phyloP scores from a whole-genome alignment of 164 flowering plant genomes.

The Cinnamomum micranthum region DNA sequence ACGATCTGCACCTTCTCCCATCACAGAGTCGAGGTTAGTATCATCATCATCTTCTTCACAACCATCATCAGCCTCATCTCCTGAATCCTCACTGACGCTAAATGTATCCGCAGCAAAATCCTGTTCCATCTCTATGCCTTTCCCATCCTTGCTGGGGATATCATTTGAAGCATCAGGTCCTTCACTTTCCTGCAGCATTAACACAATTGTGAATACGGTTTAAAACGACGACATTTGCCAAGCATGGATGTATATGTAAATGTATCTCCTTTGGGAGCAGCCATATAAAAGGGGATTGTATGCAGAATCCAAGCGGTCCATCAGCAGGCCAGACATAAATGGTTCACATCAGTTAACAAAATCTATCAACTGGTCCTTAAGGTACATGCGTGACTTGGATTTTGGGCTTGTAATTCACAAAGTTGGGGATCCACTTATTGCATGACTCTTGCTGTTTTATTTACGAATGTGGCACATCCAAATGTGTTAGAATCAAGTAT shows the following conservation, averaged over 20 bases:
- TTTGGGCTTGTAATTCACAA: not conserved
- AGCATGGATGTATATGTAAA: not conserved
- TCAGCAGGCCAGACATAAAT: not conserved
- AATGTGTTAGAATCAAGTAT: not conserved
- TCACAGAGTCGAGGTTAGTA: conserved; percentile 55
- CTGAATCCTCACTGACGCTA: conserved; percentile 79
- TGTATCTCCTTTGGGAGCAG: conserved; percentile 6
- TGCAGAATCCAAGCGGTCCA: not conserved
- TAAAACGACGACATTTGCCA: not conserved
- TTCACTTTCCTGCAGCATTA: conserved; percentile 37
- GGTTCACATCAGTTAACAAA: not conserved
- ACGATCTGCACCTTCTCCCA: conserved; percentile 62
- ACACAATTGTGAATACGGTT: not conserved
- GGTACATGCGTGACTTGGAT: not conserved
- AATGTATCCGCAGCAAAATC: conserved; percentile 64
- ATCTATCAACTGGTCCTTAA: not conserved
- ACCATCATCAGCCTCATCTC: conserved; percentile 44
- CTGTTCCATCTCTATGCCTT: conserved; percentile 89
- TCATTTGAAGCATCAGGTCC: conserved; percentile 40
- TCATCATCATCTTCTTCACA: conserved; percentile 43
- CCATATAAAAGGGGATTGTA: not conserved
- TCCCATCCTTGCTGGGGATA: conserved; percentile 50
- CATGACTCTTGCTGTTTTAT: not conserved
- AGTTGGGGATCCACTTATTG: not conserved
- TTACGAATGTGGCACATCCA: not conserved